Base-by-base conservation (phyloP, 2,329 filamentous ascomycete species). In the Pseudogymnoascus sp. region DNA sequence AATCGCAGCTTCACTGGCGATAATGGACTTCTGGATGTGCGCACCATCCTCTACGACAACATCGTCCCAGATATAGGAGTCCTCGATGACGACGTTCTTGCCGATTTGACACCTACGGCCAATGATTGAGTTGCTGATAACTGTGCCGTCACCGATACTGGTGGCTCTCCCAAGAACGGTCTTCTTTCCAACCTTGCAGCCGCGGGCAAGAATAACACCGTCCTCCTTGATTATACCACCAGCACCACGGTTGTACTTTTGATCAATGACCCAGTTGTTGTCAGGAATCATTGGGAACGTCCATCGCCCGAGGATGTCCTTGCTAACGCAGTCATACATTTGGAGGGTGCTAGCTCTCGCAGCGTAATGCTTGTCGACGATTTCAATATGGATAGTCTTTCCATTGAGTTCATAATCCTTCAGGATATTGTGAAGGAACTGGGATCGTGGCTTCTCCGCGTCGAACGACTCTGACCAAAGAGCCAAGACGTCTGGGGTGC, bases 381-480 rank as follows among this genome's bases (percentile, higher is more conserved):
- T 88, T 70, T 97, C 89, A 2, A 91, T 89, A 74, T 97, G 92
- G 61, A 99, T 91, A n/a, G 91, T 92, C 78, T 97, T 96, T 64
- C 93, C 93, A 74, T 97, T 97, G 63, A 97, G 80, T 73, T 99
- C 95, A 79, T 91, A 96, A 74, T 99, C 95, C 77, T 97, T 97
- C 62, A 99, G 79, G 1, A 97, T 92, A 64, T 93, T 93, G 73
- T 93, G 90, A 37, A 99, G 77, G 70, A 96, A 97, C 71, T 96
- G 91, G 70, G 88, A 88, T 62, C 93, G 85, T 1, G 93, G 91
- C 6, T 92, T 83, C 74, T 97, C 92, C 75, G 96, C 97, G 75
- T 99, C 93, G 71, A 97, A 99, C 72, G 93, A 96, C 76, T 99
- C 95, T 7, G 92, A 95, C 91, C 95, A 99, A 63, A 97, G 78